phyloP scores from a whole-genome alignment of 306 rosid species.

The Cyclanthera cordifolia region DNA sequence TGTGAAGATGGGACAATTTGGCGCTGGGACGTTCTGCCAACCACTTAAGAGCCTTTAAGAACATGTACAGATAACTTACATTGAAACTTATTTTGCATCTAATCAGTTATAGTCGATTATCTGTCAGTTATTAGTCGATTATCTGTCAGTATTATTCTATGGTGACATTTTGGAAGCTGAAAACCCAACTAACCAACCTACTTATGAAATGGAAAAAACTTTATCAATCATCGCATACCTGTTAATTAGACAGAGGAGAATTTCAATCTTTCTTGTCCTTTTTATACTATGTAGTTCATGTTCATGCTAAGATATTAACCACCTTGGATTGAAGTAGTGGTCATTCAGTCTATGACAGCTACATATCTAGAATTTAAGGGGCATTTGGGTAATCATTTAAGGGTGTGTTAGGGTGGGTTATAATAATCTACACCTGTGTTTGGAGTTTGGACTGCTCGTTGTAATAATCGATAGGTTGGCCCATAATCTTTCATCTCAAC shows the following conservation, averaged over 20 bases:
- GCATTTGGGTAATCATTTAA: too few species aligned
- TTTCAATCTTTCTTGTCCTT: not conserved
- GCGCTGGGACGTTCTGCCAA: constrained; percentile 73
- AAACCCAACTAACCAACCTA: not conserved
- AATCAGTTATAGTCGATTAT: not conserved
- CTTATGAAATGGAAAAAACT: not conserved
- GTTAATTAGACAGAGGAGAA: not conserved
- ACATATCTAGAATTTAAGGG: too few species aligned
- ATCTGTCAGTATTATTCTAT: not conserved
- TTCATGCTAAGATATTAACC: not conserved
- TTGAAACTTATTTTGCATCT: not conserved
- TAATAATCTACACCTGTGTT: too few species aligned
- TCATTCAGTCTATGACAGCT: too few species aligned
- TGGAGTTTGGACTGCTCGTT: too few species aligned
- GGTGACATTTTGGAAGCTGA: not conserved
- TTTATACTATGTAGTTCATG: not conserved
- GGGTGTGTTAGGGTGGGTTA: too few species aligned
- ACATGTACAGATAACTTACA: not conserved
- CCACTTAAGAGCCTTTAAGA: not conserved
- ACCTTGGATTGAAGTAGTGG: too few species aligned
- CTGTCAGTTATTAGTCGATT: not conserved
- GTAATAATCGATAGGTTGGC: too few species aligned
- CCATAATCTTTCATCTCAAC: too few species aligned
- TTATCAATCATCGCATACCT: not conserved
- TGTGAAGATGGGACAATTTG: constrained; percentile 94